phyloP scores from a whole-genome alignment of 2,329 filamentous ascomycete genomes.

The Aspergillus japonicus region DNA sequence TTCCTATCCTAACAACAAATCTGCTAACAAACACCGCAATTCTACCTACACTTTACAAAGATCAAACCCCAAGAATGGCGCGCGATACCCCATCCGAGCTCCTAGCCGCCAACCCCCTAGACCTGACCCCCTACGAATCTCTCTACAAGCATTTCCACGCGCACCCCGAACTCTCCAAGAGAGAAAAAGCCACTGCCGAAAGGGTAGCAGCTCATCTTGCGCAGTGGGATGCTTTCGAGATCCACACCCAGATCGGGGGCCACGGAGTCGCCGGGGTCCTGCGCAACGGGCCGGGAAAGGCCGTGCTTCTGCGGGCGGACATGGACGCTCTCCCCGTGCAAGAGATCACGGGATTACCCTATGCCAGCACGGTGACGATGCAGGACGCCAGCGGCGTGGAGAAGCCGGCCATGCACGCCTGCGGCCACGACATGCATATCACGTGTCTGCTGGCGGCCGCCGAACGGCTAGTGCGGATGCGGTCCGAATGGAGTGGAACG shows the following conservation, averaged over 20 bases:
- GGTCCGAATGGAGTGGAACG: slow-evolving; percentile 60
- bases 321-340: slow-evolving; percentile 52
- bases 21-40: no score
- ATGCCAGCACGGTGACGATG: slow-evolving; percentile 48
- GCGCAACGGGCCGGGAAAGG: slow-evolving; percentile 44
- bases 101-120: slow-evolving; percentile 19
- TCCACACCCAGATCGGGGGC: slow-evolving; percentile 48
- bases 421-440: slow-evolving; percentile 62
- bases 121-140: slow-evolving; percentile 50
- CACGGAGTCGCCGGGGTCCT: slow-evolving; percentile 47
- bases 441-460: slow-evolving; percentile 56
- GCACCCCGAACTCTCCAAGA: slow-evolving; percentile 59
- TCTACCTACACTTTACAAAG: background rate
- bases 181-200: slow-evolving; percentile 55
- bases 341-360: slow-evolving; percentile 50
- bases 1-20: no score
- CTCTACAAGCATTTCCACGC: slow-evolving; percentile 61
- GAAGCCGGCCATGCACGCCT: slow-evolving; percentile 62
- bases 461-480: slow-evolving; percentile 48
- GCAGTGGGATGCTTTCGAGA: slow-evolving; percentile 31
- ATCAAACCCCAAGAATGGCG: slow-evolving; percentile 23
- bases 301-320: slow-evolving; percentile 50
- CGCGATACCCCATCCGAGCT: slow-evolving; percentile 22
- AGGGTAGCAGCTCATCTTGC: slow-evolving; percentile 47
- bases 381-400: slow-evolving; percentile 50